Evolutionary conservation across 2,329 filamentous ascomycete species (phyloP), one percentile per base, ranked within the genome.

Genomic region (Metarhizium anisopliae): DNA sequence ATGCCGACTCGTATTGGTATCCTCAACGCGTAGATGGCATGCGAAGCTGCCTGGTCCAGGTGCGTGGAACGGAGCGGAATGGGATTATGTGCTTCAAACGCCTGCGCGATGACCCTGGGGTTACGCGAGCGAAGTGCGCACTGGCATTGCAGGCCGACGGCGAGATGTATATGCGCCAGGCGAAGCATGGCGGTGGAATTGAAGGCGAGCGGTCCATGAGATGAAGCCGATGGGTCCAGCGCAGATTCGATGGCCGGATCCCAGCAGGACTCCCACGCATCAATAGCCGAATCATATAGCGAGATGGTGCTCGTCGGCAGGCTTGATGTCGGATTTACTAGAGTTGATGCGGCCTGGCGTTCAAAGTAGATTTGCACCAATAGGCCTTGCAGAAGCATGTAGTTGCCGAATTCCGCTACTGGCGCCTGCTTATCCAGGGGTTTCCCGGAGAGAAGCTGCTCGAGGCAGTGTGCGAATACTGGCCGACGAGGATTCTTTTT

Each of bases 291-390:
- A 6, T 60, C 59, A 38, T 55, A 56, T 11, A 55, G 25, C 29
- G n/a, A 10, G 36, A 59, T 53, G 10, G 52, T 56, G 13, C 30
- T 13, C 8, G 56, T n/a, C 36, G 47, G n/a, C 13, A 60, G 45
- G 20, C 40, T 54, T 30, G 47, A 38, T 10, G 56, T 45, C 10
- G 54, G 20, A 40, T 36, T 53, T 6, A 57, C 20, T 14, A 56
- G 40, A 11, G 30, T 43, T 8, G 54, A 52, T 20, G 54, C 36
- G 2, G 51, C 52, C 18, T 59, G 58, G 2, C 77, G 71, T 11
- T 76, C 75, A 51, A 78, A 73, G 59, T 77, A 80, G 47, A 81
- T 78, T 53, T 80, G 76, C 59, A 80, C 76, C 13, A 80, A 73
- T n/a, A 81, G 68, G 38, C 75, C 77, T 59, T 80, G 76, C 32